Evolutionary conservation across 495 filamentous ascomycete species (phyloP).

Genomic region (Penicillium taxi): DNA sequence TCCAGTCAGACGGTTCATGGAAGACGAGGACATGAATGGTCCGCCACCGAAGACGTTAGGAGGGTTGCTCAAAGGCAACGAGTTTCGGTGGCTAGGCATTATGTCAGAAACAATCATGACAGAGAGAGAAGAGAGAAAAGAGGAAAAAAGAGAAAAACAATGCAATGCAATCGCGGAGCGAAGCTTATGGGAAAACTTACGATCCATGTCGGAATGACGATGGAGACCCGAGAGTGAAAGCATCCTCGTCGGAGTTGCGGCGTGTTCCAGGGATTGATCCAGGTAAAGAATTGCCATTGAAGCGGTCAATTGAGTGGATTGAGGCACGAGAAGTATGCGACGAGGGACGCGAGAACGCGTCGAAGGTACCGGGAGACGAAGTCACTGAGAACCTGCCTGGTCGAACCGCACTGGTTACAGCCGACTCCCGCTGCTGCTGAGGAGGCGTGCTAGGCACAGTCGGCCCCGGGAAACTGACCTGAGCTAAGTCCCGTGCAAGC

Average conservation of each 20-base stretch:
- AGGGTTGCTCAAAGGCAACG: conserved; percentile 74
- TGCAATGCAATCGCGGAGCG: not conserved
- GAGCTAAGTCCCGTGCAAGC: conserved; percentile 68
- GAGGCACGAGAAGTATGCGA: conserved; percentile 53
- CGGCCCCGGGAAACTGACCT: conserved; percentile 52
- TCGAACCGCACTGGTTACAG: conserved; percentile 63
- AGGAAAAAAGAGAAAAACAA: not conserved
- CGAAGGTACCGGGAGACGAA: conserved; percentile 70
- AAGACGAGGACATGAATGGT: too few species aligned
- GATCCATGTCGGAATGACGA: conserved; percentile 27
- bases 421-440: too few species aligned
- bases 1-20: too few species aligned
- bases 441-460: conserved; percentile 65
- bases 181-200: conserved; percentile 25
- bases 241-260: conserved; percentile 50
- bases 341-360: conserved; percentile 59
- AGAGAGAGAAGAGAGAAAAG: not conserved
- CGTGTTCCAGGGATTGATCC: conserved; percentile 80
- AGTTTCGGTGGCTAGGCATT: conserved; percentile 61
- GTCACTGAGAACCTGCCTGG: conserved; percentile 77
- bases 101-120: conserved; percentile 2
- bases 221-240: conserved; percentile 26
- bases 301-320: conserved; percentile 35
- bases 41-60: too few species aligned
- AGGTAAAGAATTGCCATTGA: conserved; percentile 72